Conservation (phyloP, 2,329 filamentous ascomycete species). For the Paracoccidioides lutzii region DNA sequence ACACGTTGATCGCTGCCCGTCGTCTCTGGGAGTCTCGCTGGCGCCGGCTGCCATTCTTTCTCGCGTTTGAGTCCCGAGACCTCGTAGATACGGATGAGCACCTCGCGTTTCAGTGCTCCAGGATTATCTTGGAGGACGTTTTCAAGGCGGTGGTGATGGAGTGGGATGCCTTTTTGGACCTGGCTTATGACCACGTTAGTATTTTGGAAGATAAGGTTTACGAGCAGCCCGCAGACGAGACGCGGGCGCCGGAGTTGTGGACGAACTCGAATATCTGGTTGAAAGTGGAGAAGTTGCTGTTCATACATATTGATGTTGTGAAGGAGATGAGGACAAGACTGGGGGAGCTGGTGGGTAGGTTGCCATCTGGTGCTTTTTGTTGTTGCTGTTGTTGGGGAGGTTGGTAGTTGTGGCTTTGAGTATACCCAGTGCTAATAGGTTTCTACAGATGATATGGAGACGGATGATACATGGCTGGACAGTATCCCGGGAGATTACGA, state of each 20-base stretch:
- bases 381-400: not conserved
- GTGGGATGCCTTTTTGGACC: slow-evolving; percentile 36
- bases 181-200: slow-evolving; percentile 37
- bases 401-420: not conserved
- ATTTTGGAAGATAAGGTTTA: slow-evolving; percentile 42
- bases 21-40: slow-evolving; percentile 41
- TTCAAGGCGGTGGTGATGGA: slow-evolving; percentile 35
- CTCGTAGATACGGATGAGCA: slow-evolving; percentile 28
- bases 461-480: slow-evolving; percentile 29
- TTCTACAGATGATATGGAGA: slow-evolving; percentile 14
- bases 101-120: slow-evolving; percentile 37
- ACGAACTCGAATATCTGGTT: slow-evolving; percentile 39
- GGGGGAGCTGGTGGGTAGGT: slow-evolving; percentile 26
- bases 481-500: slow-evolving; percentile 31
- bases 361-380: not conserved
- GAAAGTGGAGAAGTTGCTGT: slow-evolving; percentile 41
- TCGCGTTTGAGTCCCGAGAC: slow-evolving; percentile 30
- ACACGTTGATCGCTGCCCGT: slow-evolving; percentile 39
- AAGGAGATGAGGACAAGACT: slow-evolving; percentile 35
- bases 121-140: slow-evolving; percentile 37
- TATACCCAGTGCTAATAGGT: not conserved
- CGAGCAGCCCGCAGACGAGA: slow-evolving; percentile 42
- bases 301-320: slow-evolving; percentile 36
- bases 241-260: slow-evolving; percentile 40
- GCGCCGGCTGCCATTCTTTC: slow-evolving; percentile 40